phyloP scores from a whole-genome alignment of 2,329 filamentous ascomycete genomes.

The Herpomyces periplanetae region DNA sequence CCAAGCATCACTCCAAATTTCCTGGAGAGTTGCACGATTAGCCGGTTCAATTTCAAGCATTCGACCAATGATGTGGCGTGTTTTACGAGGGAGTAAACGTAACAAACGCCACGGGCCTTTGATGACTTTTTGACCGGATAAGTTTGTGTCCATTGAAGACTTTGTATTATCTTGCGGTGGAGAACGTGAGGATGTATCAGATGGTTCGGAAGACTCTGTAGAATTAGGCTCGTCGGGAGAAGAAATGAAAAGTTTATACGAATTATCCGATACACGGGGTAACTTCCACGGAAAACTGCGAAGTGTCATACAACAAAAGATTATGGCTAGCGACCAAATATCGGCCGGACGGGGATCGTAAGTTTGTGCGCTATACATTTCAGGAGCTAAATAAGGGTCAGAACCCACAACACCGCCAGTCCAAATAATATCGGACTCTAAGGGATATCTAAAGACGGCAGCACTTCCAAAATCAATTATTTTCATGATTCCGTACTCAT shows the following conservation, averaged over 20 bases:
- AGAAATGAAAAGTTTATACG: conserved; percentile 64
- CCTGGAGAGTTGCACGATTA: conserved; percentile 40
- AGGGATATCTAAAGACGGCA: conserved; percentile 84
- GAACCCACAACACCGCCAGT: conserved; percentile 58
- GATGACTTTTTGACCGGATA: conserved; percentile 16
- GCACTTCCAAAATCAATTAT: conserved; percentile 96
- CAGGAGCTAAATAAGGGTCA: conserved; percentile 78
- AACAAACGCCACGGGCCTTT: conserved; percentile 71
- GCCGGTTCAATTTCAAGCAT: conserved; percentile 73
- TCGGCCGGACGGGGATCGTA: conserved; percentile 82
- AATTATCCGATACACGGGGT: conserved; percentile 61
- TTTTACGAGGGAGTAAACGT: conserved; percentile 52
- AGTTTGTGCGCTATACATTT: conserved; percentile 69
- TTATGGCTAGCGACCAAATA: conserved; percentile 92
- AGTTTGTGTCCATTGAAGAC: conserved; percentile 3
- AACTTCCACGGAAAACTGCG: conserved; percentile 90
- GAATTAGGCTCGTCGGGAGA: conserved; percentile 14
- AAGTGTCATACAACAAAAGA: conserved; percentile 94
- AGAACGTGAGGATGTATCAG: conserved; percentile 7
- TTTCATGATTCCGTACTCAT: conserved; percentile 88
- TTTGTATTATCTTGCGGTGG: conserved; percentile 5
- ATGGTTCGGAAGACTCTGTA: conserved; percentile 4
- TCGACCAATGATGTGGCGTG: conserved; percentile 45
- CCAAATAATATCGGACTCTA: conserved; percentile 50
- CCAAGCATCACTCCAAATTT: conserved; percentile 65